Base-by-base conservation (phyloP, 1,284 basidiomycete species). In the Thelephora terrestris region DNA sequence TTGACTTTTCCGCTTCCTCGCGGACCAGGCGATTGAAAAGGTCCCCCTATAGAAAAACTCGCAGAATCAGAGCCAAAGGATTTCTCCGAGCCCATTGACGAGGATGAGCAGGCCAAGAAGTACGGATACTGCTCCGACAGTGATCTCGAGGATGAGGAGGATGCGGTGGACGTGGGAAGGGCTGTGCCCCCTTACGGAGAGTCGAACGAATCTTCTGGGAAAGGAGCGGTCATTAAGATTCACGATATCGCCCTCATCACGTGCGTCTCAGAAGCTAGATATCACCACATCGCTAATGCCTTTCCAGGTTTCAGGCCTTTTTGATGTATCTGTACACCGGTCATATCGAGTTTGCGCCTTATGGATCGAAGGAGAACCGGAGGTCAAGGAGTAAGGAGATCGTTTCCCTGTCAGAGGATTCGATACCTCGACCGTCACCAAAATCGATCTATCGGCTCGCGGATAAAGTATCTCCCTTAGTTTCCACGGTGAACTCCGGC, bases 321-420 rank as follows among this genome's bases (percentile, higher is more conserved):
- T 35, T 52, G 39, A 29, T 54, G 5, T 56, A 50, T 44, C 47
- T 56, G 14, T 54, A 54, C 39, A 55, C 55, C n/a, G 53, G 50
- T n/a, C 27, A 48, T n/a, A 43, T 56, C 24, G 24, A 53, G 20
- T 56, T 56, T 39, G 49, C 51, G 4, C 47, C 51, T 5, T 40
- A 7, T 17, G 38, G 38, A 40, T 40, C 38, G 18, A n/a, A 40
- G 9, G 38, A 40, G 20, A 40, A 40, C 12, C 38, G 38, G 3
- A 40, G 17, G 23, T 10, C 23, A 17, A 20, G 38, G 18, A 40
- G 23, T 10, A 2, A 6, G 6, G 38, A 40, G 38, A 40, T 21
- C 12, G 18, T 24, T 16, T 21, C 23, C 9, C 18, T 24, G 6
- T 10, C 9, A 20, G 20, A 40, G 20, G 20, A 9, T 7, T 21